Evolutionary conservation across 768 basidiomycete species (phyloP), one percentile per base, ranked within the genome.

Genomic region (Boletus reticuloceps): DNA sequence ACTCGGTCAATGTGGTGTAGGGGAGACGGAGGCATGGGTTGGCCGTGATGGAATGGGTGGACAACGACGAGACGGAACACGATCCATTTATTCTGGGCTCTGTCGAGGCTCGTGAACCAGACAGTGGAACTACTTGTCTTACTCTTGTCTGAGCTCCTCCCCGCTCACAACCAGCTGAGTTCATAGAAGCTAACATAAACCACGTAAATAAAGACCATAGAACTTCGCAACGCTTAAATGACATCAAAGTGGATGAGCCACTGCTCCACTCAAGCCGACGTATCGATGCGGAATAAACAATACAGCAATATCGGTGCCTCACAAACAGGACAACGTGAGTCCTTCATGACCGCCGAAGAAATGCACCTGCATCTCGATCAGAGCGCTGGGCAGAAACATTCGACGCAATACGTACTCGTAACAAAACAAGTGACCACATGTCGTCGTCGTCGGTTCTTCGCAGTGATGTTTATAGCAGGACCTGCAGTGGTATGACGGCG

Each of bases 381-480:
- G 48, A 47, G 29, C 14, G 13, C 20, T 20, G 9, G 1, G 16
- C 10, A 14, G 19, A 8, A 48, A 34, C 5, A 39, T 37, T 25
- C 19, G 36, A 47, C 16, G 31, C n/a, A 0, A 41, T 45, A 59
- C 66, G 58, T 53, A 72, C 80, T 56, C 63, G 54, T 83, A 75
- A 60, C 84, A 86, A 59, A 86, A 86, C 29, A 86, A 68, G 58
- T 86, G 84, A 10, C 84, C 84, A 62, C 84, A 86, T 72, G 81
- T 80, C 5, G 81, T 84, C 36, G 80, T 82, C 27, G 82, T 84
- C 39, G 79, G 78, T 57, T 82, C 77, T 25, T 77, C 74, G 59
- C 81, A 82, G 32, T 76, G 71, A 53, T 82, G 76, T 32, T 65
- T 68, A 25, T 75, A 71, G 60, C 83, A 85, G 1, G 73, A 68